Conservation (phyloP, 495 filamentous ascomycete genomes). For the Hypoxylon cercidicola region DNA sequence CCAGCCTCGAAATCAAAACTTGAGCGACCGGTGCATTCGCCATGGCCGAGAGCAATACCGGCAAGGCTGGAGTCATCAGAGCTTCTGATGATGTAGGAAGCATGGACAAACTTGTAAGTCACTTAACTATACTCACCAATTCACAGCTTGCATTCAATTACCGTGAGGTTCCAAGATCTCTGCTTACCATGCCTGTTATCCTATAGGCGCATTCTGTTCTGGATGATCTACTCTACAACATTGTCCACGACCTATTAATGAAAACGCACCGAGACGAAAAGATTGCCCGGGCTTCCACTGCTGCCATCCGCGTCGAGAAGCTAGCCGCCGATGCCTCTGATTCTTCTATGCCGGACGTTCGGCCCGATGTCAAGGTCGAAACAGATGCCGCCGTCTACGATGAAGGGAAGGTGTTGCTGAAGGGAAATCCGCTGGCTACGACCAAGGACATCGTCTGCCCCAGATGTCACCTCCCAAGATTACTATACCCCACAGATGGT, state of each 20-base stretch:
- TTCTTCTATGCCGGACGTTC: conserved; percentile 51
- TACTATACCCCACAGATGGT: conserved; percentile 71
- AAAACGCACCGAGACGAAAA: conserved; percentile 81
- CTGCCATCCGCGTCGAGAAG: conserved; percentile 76
- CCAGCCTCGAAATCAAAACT: conserved; percentile 13
- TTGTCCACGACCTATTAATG: conserved; percentile 74
- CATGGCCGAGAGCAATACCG: conserved; percentile 55
- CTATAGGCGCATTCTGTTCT: conserved; percentile 64
- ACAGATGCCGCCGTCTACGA: conserved; percentile 78
- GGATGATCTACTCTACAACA: conserved; percentile 76
- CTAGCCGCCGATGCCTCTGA: conserved; percentile 66
- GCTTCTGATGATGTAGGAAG: conserved; percentile 52
- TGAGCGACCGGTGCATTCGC: conserved; percentile 29
- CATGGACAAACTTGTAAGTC: conserved; percentile 60
- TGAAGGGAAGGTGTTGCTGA: conserved; percentile 74
- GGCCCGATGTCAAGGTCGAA: conserved; percentile 66
- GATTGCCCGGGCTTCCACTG: conserved; percentile 74
- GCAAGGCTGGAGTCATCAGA: conserved; percentile 61
- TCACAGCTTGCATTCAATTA: conserved; percentile 9
- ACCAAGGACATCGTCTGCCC: conserved; percentile 76
- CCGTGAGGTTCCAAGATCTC: conserved; percentile 14
- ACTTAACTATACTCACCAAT: conserved; percentile 15
- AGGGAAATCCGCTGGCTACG: conserved; percentile 79
- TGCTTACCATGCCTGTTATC: conserved; percentile 30
- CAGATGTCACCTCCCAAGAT: conserved; percentile 71